Evolutionary conservation across 805 yeast species (phyloP).

Genomic region (Saccharomycopsis oosterbeekiorum): DNA sequence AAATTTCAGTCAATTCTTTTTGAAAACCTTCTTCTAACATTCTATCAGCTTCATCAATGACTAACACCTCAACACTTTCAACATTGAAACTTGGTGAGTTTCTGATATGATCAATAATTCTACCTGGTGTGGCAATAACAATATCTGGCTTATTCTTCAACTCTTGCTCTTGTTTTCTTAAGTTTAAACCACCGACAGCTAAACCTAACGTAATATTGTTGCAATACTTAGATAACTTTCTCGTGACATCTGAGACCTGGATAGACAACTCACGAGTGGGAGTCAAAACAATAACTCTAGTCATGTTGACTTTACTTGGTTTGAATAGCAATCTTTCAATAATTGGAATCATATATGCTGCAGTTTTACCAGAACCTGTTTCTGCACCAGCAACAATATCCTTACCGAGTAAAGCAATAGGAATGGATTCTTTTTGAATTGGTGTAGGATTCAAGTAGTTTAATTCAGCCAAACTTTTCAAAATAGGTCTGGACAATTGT

Average conservation of each 20-base stretch:
- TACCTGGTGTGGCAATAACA: constrained; percentile 97
- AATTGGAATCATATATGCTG: constrained; percentile 94
- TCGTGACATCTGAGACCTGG: constrained; percentile 91
- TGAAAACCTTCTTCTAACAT: constrained; percentile 99
- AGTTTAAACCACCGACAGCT: constrained; percentile 96
- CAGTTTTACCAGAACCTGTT: constrained; percentile 99
- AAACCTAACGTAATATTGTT: constrained; percentile 75
- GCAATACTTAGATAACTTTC: constrained; percentile 69
- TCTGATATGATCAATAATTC: constrained; percentile 93
- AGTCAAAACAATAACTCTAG: constrained; percentile 82
- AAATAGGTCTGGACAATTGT: constrained; percentile 79
- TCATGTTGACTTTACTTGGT: constrained; percentile 76
- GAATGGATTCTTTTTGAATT: constrained; percentile 87
- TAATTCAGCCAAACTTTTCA: constrained; percentile 69
- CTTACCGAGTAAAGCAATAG: constrained; percentile 86
- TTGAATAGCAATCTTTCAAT: constrained; percentile 85
- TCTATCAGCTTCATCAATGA: constrained; percentile 97
- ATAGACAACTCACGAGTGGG: constrained; percentile 98
- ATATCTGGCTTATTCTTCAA: constrained; percentile 88
- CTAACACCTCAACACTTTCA: constrained; percentile 84
- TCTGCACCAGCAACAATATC: constrained; percentile 99
- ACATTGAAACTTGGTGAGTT: constrained; percentile 90
- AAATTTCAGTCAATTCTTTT: constrained; percentile 83
- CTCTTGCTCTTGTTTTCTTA: constrained; percentile 93
- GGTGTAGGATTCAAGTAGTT: constrained; percentile 90